These are phyloP conservation scores for Cordyceps javanica DNA, from an alignment of 2,329 filamentous ascomycete genomes.

Conservation along the genomic window DNA sequence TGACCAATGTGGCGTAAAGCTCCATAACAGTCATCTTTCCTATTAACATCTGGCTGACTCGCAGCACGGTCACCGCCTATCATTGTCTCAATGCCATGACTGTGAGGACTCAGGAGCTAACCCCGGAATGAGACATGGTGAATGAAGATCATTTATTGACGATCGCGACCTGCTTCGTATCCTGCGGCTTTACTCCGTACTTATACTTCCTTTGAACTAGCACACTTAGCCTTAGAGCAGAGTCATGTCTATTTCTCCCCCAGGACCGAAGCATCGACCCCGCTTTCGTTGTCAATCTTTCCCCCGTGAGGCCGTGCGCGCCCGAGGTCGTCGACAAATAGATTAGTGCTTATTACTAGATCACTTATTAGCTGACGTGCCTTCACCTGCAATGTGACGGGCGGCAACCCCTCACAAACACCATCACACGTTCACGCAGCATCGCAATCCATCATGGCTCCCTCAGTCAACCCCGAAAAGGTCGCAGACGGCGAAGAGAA, in stretches of 20 bases:
- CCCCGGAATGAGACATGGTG: no score
- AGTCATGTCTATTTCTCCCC: no score
- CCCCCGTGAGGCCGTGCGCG: not conserved
- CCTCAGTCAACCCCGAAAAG: not conserved
- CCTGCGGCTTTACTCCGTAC: no score
- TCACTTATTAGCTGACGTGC: not conserved
- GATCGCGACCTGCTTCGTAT: no score
- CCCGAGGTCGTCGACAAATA: not conserved
- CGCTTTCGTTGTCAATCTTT: not conserved
- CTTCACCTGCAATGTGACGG: not conserved
- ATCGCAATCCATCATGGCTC: not conserved
- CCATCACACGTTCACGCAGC: not conserved
- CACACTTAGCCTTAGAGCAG: no score
- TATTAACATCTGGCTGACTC: no score
- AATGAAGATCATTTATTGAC: no score
- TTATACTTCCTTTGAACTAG: not conserved
- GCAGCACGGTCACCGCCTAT: no score
- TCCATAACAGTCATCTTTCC: no score
- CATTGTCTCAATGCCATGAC: no score
- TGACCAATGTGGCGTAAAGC: no score
- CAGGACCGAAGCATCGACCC: not conserved
- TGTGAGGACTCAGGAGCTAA: no score
- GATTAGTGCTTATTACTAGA: not conserved
- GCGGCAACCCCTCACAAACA: not conserved
- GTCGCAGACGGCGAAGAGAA: not conserved